phyloP scores from a whole-genome alignment of 208 protist genomes.

The Polymyxa betae region DNA sequence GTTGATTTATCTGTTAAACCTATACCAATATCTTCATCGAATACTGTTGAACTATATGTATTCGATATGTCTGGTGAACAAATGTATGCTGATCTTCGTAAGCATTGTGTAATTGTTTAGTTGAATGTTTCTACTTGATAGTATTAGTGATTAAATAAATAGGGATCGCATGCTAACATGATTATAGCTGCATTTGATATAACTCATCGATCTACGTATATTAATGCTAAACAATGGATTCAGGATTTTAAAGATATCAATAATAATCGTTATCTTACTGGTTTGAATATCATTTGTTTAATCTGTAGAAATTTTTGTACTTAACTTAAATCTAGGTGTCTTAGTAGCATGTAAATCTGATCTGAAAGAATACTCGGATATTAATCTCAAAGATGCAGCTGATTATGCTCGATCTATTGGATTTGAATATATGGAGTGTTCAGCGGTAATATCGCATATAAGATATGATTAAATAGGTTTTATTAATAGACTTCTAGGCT shows the following conservation, averaged over 20 bases:
- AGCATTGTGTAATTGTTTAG: background rate
- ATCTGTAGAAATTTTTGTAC: background rate
- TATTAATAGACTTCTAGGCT: background rate
- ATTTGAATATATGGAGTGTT: slow-evolving; percentile 47
- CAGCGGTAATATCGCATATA: background rate
- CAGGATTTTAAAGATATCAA: background rate
- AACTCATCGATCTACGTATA: background rate
- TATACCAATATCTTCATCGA: background rate
- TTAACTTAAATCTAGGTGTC: background rate
- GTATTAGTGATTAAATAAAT: background rate
- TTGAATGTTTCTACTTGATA: background rate
- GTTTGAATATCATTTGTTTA: background rate
- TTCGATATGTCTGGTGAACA: slow-evolving; percentile 41
- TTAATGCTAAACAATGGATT: slow-evolving; percentile 25
- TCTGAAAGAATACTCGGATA: slow-evolving; percentile 37
- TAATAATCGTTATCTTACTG: background rate
- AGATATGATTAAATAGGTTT: background rate
- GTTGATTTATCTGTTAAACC: slow-evolving; percentile 30
- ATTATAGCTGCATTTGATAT: slow-evolving; percentile 28
- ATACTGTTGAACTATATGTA: slow-evolving; percentile 33
- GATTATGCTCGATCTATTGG: background rate
- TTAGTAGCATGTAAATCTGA: slow-evolving; percentile 45
- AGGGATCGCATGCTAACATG: background rate
- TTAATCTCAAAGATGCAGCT: background rate
- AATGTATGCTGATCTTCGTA: slow-evolving; percentile 13